Evolutionary conservation across 306 rosid species (phyloP).

Genomic region (Gastrolobium villosum): DNA sequence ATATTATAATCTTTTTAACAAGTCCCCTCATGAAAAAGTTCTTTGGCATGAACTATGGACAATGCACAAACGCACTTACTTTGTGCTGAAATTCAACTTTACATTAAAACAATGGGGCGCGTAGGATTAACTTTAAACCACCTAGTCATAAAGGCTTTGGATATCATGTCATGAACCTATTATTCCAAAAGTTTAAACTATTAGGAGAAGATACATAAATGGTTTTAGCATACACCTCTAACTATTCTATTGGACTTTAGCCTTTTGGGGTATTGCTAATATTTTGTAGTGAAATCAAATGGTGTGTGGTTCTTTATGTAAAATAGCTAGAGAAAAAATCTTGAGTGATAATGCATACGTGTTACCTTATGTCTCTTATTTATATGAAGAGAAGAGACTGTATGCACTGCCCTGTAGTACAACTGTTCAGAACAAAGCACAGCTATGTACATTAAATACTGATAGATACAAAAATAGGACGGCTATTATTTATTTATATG

Average conservation of each 20-base stretch:
- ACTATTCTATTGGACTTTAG: not conserved
- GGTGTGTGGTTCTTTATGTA: not conserved
- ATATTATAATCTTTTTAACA: too few species aligned
- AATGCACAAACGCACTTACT: too few species aligned
- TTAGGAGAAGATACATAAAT: too few species aligned
- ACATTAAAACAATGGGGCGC: too few species aligned
- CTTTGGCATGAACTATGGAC: too few species aligned
- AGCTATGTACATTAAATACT: not conserved
- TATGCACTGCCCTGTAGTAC: not conserved
- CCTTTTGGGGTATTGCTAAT: not conserved
- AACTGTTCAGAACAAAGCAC: not conserved
- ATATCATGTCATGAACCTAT: too few species aligned
- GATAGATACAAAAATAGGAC: not conserved
- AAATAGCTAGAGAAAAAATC: not conserved
- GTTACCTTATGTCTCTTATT: not conserved
- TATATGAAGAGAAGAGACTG: slow-evolving; percentile 5
- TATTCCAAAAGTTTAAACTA: too few species aligned
- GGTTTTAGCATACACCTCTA: too few species aligned
- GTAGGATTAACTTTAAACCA: too few species aligned
- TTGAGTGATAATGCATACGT: not conserved
- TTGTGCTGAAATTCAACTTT: too few species aligned
- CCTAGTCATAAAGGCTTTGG: too few species aligned
- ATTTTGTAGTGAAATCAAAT: not conserved
- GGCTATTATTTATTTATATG: not conserved
- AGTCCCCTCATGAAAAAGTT: too few species aligned